Conservation (phyloP, 768 basidiomycete species). For the Auricularia auricula-judae region DNA sequence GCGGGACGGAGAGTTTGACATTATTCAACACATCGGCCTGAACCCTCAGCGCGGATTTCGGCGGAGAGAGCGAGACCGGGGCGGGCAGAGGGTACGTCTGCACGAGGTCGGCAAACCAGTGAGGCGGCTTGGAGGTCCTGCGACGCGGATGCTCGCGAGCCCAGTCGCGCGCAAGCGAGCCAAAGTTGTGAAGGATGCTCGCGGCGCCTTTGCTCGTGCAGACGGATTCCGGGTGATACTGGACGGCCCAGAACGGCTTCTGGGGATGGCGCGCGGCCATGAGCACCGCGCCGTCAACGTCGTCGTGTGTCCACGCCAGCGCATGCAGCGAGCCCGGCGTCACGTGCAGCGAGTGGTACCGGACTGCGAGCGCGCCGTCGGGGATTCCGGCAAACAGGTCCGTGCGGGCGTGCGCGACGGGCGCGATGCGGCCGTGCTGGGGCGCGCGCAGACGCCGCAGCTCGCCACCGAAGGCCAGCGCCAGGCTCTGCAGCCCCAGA, state of each 20-base stretch:
- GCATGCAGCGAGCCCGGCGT: conserved; percentile 16
- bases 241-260: conserved; percentile 77
- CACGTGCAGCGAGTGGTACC: conserved; percentile 73
- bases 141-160: conserved; percentile 14
- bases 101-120: background rate
- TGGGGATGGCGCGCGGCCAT: conserved; percentile 61
- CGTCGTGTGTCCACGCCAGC: conserved; percentile 47
- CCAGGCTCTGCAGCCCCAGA: conserved; percentile 70
- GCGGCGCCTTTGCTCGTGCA: conserved; percentile 58
- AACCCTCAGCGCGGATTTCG: conserved; percentile 11
- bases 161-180: conserved; percentile 57
- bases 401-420: conserved; percentile 42
- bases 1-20: conserved; percentile 29
- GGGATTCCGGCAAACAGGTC: conserved; percentile 54
- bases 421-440: conserved; percentile 72
- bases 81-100: conserved; percentile 6
- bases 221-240: conserved; percentile 83
- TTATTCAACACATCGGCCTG: conserved; percentile 31
- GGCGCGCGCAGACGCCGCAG: conserved; percentile 52
- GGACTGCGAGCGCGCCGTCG: conserved; percentile 44
- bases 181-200: conserved; percentile 65
- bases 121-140: background rate
- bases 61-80: background rate
- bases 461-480: conserved; percentile 48
- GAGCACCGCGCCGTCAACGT: conserved; percentile 48